These are phyloP conservation scores for Oxytropis ochrocephala DNA, from an alignment of 306 rosid genomes.

Conservation along the genomic window DNA sequence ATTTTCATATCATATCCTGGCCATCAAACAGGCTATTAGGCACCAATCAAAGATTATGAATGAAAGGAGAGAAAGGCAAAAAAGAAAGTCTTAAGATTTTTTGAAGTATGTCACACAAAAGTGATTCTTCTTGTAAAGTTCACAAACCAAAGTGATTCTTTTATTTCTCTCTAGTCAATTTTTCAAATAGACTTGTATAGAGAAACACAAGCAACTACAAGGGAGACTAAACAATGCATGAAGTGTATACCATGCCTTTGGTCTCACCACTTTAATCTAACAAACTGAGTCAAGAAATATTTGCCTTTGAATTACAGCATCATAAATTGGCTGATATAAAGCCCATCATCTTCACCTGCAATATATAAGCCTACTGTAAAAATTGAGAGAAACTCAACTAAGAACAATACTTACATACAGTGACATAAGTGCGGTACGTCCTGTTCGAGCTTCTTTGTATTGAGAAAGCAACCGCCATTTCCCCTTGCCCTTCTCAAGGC, in stretches of 20 bases:
- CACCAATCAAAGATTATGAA: background rate
- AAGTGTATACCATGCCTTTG: constrained; percentile 16
- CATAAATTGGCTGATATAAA: constrained; percentile 19
- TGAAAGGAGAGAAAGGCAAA: background rate
- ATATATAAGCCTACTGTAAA: constrained; percentile 17
- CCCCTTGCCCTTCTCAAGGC: constrained; percentile 93
- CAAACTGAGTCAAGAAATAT: constrained; percentile 87
- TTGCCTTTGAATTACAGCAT: constrained; percentile 61
- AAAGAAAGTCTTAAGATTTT: background rate
- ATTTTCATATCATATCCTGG: background rate
- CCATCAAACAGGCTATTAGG: background rate
- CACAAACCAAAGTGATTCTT: constrained; percentile 1
- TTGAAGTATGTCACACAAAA: background rate
- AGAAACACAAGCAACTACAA: background rate
- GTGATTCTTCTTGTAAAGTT: constrained; percentile 1
- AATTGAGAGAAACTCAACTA: background rate
- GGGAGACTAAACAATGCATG: constrained; percentile 23
- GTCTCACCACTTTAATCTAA: constrained; percentile 20
- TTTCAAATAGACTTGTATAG: constrained; percentile 26
- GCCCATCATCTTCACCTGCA: constrained; percentile 45
- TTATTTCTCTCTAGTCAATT: constrained; percentile 11
- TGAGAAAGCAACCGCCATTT: constrained; percentile 81
- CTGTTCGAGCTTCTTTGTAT: constrained; percentile 52
- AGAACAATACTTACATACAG: background rate
- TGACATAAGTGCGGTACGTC: background rate